phyloP scores from a whole-genome alignment of 78 protist genomes.

The Isochrysis galbana region DNA sequence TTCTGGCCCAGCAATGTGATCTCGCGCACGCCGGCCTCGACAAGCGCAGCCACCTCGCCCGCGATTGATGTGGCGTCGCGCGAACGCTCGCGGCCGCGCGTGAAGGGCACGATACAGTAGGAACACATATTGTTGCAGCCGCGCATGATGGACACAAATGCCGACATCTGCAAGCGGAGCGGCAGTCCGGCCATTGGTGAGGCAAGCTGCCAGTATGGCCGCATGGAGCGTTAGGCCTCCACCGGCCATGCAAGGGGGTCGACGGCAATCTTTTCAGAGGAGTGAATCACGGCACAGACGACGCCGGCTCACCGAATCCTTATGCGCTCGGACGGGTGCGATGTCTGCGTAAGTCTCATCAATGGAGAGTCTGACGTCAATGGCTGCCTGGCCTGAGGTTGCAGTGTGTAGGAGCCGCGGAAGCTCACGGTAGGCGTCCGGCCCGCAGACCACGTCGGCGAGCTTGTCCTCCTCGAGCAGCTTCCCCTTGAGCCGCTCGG shows the following conservation, averaged over 20 bases:
- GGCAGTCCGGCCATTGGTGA: too few relatives aligned
- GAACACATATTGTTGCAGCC: conserved; percentile 94
- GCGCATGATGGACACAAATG: conserved; percentile 80
- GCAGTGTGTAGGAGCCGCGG: conserved; percentile 73
- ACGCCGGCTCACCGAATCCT: too few relatives aligned
- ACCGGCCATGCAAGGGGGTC: too few relatives aligned
- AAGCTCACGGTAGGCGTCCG: conserved; percentile 81
- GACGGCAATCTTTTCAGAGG: too few relatives aligned
- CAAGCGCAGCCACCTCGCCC: conserved; percentile 67
- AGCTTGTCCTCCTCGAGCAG: conserved; percentile 62
- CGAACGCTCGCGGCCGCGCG: conserved; percentile 89
- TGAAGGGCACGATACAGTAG: conserved; percentile 93
- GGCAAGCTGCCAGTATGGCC: too few relatives aligned
- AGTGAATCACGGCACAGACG: too few relatives aligned
- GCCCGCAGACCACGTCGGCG: conserved; percentile 42
- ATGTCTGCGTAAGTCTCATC: conserved; percentile 93
- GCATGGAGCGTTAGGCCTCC: too few relatives aligned
- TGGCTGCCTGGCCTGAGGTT: not conserved
- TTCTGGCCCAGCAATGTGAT: too few relatives aligned
- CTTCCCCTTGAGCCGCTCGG: conserved; percentile 77
- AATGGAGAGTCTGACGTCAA: conserved; percentile 78
- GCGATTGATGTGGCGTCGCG: conserved; percentile 58
- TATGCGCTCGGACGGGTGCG: conserved; percentile 78
- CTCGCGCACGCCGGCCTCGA: conserved; percentile 29
- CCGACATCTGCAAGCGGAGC: too few relatives aligned